Percentiles rank a stretch among this genome's conserved stretches.
phyloP scores from a whole-genome alignment of 805 yeast genomes.

The Debaryomyces prosopidis region DNA sequence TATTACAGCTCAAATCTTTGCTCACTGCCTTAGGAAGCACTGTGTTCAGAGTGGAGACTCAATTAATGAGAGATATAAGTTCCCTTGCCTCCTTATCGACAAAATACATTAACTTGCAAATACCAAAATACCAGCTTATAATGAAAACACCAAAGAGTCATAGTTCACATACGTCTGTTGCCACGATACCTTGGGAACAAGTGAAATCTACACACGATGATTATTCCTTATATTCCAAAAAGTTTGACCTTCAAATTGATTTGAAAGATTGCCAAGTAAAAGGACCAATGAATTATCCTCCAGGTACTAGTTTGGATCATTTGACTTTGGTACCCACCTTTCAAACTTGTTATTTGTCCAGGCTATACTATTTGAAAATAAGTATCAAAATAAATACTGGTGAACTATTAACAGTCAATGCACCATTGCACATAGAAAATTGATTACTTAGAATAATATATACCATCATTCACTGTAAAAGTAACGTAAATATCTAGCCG shows the following conservation, averaged over 20 bases:
- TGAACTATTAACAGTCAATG: constrained; percentile 29
- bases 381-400: constrained; percentile 30
- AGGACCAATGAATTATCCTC: constrained; percentile 17
- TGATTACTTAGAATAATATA: background rate
- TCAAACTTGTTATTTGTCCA: constrained; percentile 36
- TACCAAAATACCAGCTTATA: constrained; percentile 18
- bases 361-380: constrained; percentile 37
- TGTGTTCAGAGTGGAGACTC: constrained; percentile 32
- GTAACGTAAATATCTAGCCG: too few species aligned
- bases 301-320: constrained; percentile 22
- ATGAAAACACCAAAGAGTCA: constrained; percentile 11
- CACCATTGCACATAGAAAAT: constrained; percentile 35
- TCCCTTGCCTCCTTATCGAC: constrained; percentile 33
- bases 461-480: too few species aligned
- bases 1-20: constrained; percentile 24
- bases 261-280: constrained; percentile 30
- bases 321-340: constrained; percentile 40
- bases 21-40: constrained; percentile 38
- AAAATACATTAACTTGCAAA: constrained; percentile 32
- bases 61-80: constrained; percentile 36
- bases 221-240: constrained; percentile 25
- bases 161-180: constrained; percentile 23
- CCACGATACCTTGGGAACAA: constrained; percentile 31
- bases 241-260: constrained; percentile 28
- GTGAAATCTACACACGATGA: constrained; percentile 11